Evolutionary conservation across 345 rosid species (phyloP).

Genomic region (Hypericum perforatum): DNA sequence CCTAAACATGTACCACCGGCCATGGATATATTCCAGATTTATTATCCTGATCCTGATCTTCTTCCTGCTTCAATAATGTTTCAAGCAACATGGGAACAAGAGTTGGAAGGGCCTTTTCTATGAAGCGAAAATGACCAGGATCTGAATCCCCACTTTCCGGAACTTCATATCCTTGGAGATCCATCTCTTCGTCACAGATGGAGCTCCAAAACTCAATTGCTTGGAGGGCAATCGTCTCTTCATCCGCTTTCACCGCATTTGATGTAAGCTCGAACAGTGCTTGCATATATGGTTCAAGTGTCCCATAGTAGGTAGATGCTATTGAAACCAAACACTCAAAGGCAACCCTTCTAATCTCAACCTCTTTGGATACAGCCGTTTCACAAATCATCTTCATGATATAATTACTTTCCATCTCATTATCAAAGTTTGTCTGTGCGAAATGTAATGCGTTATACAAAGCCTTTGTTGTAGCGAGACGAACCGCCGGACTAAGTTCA

Average conservation of each 20-base stretch:
- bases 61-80: conserved; percentile 5
- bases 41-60: conserved; percentile 77
- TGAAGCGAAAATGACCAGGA: neutral
- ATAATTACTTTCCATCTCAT: conserved; percentile 6
- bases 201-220: conserved; percentile 10
- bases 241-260: conserved; percentile 4
- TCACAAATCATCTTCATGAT: neutral
- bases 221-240: conserved; percentile 4
- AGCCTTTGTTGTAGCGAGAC: conserved; percentile 1
- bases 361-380: conserved; percentile 1
- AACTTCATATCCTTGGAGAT: neutral
- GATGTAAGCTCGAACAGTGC: conserved; percentile 1
- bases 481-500: conserved; percentile 61
- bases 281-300: conserved; percentile 1
- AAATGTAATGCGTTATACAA: conserved; percentile 3
- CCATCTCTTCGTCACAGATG: conserved; percentile 80
- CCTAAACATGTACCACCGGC: conserved; percentile 8
- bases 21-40: conserved; percentile 55
- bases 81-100: conserved; percentile 6
- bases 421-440: conserved; percentile 4
- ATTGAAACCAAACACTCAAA: conserved; percentile 7
- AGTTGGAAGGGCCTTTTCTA: conserved; percentile 4
- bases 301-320: conserved; percentile 2
- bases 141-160: neutral
- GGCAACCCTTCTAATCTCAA: conserved; percentile 2